Evolutionary conservation across 2,329 filamentous ascomycete genomes (phyloP), one percentile per base, ranked within the genome.

Genomic region (Hortaea werneckii): DNA sequence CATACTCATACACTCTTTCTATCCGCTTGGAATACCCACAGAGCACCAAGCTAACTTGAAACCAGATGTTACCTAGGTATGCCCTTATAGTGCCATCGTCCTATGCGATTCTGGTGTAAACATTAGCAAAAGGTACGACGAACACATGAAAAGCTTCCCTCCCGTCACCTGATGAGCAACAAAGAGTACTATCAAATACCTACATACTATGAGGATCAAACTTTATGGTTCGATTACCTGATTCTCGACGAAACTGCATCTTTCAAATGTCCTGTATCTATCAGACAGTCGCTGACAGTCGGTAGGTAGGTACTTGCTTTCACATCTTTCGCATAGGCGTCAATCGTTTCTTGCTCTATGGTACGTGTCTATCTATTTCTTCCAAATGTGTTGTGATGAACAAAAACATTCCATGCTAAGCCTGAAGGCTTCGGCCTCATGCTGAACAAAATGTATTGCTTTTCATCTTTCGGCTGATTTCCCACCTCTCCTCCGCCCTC

Each of bases 391-490:
- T 29, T 69, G 69, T 85, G 82, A 86, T 86, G 80, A 77, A 72
- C 67, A 64, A 62, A 71, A 71, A 76, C 69, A 80, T 81, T 83
- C 80, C 79, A 83, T 85, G 82, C 82, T 85, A 85, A 85, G 78
- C 70, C 83, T 74, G 81, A 86, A 79, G 73, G 66, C 63, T 53
- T 54, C 59, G 61, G 63, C 58, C 61, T 77, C 80, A 78, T 83
- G 76, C 79, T 84, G 70, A 68, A 72, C 62, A 68, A 70, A 78
- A 73, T 71, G 74, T 75, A 76, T 79, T 35, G 76, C 81, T 85
- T 85, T 86, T 86, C 82, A 86, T 85, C 82, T 85, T 85, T 85
- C 82, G 76, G 76, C 81, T 86, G 83, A 86, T 65, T 62, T 28
- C 37, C 29, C 37, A 6, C 29, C 11, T 13, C 44, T 29, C 28